Evolutionary conservation across 163 green algal genomes (phyloP).

Genomic region (Chlorella variabilis): DNA sequence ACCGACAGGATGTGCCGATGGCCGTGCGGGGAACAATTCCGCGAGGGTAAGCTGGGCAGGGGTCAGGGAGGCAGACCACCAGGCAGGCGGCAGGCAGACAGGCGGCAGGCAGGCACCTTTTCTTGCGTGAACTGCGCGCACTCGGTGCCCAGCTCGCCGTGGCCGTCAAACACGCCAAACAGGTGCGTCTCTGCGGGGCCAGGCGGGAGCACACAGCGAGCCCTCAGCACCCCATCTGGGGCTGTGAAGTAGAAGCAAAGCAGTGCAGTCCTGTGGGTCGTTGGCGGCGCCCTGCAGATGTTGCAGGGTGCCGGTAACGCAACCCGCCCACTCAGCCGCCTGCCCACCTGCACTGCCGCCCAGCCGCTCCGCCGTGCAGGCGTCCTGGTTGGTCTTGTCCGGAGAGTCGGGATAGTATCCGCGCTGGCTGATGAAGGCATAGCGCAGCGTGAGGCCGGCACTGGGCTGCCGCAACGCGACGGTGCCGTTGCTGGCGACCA

Average conservation of each 20-base stretch:
- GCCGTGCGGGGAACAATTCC: not conserved
- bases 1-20: no score
- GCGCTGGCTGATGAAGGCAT: constrained; percentile 33
- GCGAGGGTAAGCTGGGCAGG: not conserved
- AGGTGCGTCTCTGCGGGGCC: constrained; percentile 55
- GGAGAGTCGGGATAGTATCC: constrained; percentile 90
- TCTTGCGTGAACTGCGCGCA: constrained; percentile 85
- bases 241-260: not conserved
- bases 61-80: not conserved
- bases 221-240: no score
- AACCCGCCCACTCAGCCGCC: not conserved
- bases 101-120: constrained; percentile 54
- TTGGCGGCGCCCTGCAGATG: not conserved
- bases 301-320: not conserved
- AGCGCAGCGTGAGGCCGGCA: constrained; percentile 11
- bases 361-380: constrained; percentile 74
- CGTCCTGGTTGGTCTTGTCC: constrained; percentile 93
- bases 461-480: not conserved
- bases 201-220: not conserved
- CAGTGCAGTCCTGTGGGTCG: not conserved
- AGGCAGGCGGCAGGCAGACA: no score
- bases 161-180: constrained; percentile 93
- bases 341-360: constrained; percentile 53
- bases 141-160: constrained; percentile 76
- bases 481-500: constrained; percentile 13